Conservation (phyloP, 2,329 filamentous ascomycete species). For the Hyphodiscus sp. region DNA sequence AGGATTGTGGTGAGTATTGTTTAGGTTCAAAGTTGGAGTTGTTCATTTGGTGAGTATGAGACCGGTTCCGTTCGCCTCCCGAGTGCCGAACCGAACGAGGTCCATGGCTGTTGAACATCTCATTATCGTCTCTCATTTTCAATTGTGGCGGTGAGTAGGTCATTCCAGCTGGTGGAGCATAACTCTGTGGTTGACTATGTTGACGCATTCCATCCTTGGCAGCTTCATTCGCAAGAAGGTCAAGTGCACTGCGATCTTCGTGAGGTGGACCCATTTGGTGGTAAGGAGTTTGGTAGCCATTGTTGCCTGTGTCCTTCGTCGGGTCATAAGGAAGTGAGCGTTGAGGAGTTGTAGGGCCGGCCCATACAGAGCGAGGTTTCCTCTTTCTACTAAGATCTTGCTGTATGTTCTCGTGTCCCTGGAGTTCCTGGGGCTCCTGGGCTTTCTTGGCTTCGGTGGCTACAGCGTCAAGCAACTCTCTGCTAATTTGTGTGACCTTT, state of each 20-base stretch:
- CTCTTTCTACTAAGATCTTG: neutral
- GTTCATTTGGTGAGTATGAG: neutral
- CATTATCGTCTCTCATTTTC: neutral
- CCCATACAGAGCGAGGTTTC: neutral
- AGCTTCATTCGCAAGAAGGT: neutral
- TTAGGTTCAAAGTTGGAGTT: neutral
- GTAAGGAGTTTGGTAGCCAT: constrained; percentile 11
- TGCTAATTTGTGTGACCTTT: neutral
- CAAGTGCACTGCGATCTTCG: neutral
- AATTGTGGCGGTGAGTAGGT: neutral
- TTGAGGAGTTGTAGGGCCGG: neutral
- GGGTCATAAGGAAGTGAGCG: constrained; percentile 14
- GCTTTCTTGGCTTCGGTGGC: constrained; percentile 8
- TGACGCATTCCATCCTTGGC: neutral
- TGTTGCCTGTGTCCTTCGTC: constrained; percentile 7
- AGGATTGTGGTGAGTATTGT: neutral
- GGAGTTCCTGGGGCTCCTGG: neutral
- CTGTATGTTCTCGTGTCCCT: neutral
- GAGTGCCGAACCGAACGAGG: neutral
- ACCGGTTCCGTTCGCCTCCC: neutral
- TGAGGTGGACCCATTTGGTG: neutral
- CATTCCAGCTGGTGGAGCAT: neutral
- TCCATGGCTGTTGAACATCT: neutral
- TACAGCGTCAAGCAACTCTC: constrained; percentile 1
- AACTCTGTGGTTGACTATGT: neutral